Conservation (phyloP, 2,329 filamentous ascomycete genomes). For the Chaetomiaceae sp. region DNA sequence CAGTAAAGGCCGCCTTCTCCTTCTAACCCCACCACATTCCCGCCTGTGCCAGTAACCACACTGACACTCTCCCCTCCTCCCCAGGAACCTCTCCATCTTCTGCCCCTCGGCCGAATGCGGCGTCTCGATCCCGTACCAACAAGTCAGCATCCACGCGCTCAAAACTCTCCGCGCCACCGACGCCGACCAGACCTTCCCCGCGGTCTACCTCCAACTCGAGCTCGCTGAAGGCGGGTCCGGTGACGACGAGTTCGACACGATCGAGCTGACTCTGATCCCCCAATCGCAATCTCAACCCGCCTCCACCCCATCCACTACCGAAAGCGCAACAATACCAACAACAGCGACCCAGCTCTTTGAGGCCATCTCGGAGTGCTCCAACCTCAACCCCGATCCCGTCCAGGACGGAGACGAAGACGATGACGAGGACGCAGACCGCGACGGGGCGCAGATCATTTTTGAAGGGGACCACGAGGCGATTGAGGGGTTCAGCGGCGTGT, state of each 20-base stretch:
- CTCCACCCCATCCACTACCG: slow-evolving; percentile 1
- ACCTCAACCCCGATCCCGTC: slow-evolving; percentile 68
- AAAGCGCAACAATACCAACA: slow-evolving; percentile 19
- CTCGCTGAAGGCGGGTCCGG: slow-evolving; percentile 55
- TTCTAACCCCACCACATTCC: not conserved
- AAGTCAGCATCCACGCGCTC: slow-evolving; percentile 70
- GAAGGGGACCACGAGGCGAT: slow-evolving; percentile 52
- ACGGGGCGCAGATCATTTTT: slow-evolving; percentile 41
- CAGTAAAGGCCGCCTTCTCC: slow-evolving; percentile 38
- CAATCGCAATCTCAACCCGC: slow-evolving; percentile 18
- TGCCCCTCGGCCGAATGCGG: slow-evolving; percentile 53
- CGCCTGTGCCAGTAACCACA: slow-evolving; percentile 22
- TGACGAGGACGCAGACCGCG: slow-evolving; percentile 44
- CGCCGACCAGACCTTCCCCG: slow-evolving; percentile 36
- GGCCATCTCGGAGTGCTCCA: slow-evolving; percentile 69
- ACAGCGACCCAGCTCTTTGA: slow-evolving; percentile 52
- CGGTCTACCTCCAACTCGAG: slow-evolving; percentile 65
- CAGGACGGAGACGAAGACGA: slow-evolving; percentile 54
- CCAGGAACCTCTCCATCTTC: slow-evolving; percentile 59
- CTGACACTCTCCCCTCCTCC: not conserved
- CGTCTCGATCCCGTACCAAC: slow-evolving; percentile 66
- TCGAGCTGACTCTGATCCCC: slow-evolving; percentile 64
- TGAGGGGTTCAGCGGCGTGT: slow-evolving; percentile 53
- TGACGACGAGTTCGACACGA: slow-evolving; percentile 58
- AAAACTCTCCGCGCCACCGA: slow-evolving; percentile 51